Evolutionary conservation across 2,329 filamentous ascomycete species (phyloP).

Genomic region (Pestalotiopsis sp.): DNA sequence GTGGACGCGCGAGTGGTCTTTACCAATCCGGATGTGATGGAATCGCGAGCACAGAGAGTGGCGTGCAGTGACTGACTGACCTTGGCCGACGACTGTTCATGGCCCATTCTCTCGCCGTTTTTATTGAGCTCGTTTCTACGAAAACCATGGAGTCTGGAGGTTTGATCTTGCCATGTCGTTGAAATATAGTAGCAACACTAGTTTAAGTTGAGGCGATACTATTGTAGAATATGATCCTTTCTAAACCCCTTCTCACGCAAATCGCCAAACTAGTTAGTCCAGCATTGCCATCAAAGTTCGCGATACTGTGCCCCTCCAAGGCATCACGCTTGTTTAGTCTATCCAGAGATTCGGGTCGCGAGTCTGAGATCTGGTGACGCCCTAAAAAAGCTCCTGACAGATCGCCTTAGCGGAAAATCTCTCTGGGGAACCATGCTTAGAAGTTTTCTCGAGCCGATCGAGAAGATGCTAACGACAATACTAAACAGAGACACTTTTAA

Average conservation of each 20-base stretch:
- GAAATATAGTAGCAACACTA: slow-evolving; percentile 10
- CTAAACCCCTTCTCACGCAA: not conserved
- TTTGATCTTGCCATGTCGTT: slow-evolving; percentile 6
- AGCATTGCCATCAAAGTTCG: slow-evolving; percentile 4
- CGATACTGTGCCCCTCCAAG: slow-evolving; percentile 29
- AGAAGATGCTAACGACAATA: not conserved
- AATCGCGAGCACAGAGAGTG: not conserved
- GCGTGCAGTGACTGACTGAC: not conserved
- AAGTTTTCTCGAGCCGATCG: not conserved
- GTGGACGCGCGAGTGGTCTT: too few species aligned
- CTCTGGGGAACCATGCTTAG: slow-evolving; percentile 33
- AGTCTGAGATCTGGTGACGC: slow-evolving; percentile 27
- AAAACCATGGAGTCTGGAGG: not conserved
- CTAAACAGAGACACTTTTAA: not conserved
- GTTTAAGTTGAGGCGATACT: not conserved
- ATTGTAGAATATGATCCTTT: not conserved
- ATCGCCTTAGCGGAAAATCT: slow-evolving; percentile 38
- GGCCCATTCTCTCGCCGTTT: not conserved
- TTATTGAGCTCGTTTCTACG: not conserved
- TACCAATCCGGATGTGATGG: not conserved
- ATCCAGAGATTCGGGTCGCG: slow-evolving; percentile 33
- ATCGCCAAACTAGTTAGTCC: not conserved
- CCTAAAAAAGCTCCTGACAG: slow-evolving; percentile 35
- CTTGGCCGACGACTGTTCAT: not conserved
- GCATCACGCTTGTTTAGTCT: slow-evolving; percentile 38